phyloP scores from a whole-genome alignment of 306 rosid species.

The Castanea crenata region DNA sequence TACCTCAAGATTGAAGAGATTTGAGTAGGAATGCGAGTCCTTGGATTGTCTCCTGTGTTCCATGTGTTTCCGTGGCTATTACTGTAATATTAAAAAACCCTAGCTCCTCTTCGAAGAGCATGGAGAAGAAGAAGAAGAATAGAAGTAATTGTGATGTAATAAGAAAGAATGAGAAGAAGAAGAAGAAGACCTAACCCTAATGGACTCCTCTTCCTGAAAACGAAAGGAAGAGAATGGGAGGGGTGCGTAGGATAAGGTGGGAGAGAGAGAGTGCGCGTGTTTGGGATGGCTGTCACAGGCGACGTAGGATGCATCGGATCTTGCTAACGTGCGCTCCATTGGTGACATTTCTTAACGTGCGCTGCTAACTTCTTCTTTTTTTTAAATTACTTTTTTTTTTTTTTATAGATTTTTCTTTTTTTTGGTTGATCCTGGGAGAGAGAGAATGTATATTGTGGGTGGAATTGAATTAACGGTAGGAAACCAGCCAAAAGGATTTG shows the following conservation, averaged over 20 bases:
- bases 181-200: slow-evolving; percentile 33
- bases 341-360: slow-evolving; percentile 39
- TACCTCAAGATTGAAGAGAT: slow-evolving; percentile 87
- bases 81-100: slow-evolving; percentile 2
- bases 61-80: slow-evolving; percentile 36
- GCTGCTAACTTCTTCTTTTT: slow-evolving; percentile 4
- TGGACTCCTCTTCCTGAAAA: slow-evolving; percentile 17
- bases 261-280: slow-evolving; percentile 22
- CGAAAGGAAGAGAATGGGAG: slow-evolving; percentile 18
- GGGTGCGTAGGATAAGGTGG: slow-evolving; percentile 61
- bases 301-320: slow-evolving; percentile 20
- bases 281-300: slow-evolving; percentile 18
- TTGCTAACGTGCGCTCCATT: slow-evolving; percentile 34
- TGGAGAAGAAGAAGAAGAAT: slow-evolving; percentile 15
- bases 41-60: slow-evolving; percentile 64
- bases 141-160: background rate
- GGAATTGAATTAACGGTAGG: background rate
- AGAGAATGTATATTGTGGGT: background rate
- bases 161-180: slow-evolving; percentile 1
- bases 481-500: too few species aligned
- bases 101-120: slow-evolving; percentile 29
- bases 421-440: background rate
- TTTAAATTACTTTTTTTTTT: background rate
- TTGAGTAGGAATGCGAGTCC: slow-evolving; percentile 57
- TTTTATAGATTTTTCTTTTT: background rate